phyloP scores from a whole-genome alignment of 352 stramenopile species.

The Aphanomyces cochlioides region DNA sequence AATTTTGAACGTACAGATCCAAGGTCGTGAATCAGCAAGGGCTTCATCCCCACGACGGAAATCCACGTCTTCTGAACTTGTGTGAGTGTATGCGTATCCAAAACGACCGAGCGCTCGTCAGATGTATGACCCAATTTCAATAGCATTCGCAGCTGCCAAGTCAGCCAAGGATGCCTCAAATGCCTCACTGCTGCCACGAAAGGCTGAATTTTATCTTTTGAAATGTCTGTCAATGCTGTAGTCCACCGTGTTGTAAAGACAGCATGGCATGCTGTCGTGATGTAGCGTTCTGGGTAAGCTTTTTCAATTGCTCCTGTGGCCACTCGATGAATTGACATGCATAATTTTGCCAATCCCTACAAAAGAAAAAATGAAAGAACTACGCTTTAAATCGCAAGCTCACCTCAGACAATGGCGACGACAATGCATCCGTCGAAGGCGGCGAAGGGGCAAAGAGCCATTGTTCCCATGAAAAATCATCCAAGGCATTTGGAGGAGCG shows the following conservation, averaged over 20 bases:
- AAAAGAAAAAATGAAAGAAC: conserved; percentile 46
- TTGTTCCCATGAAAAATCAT: not conserved
- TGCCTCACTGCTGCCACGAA: not conserved
- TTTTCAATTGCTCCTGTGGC: conserved; percentile 79
- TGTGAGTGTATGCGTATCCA: conserved; percentile 74
- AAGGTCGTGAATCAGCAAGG: conserved; percentile 66
- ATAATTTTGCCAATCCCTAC: conserved; percentile 66
- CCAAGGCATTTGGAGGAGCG: conserved; percentile 31
- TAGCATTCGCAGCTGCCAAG: not conserved
- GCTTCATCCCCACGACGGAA: conserved; percentile 41
- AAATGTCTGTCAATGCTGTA: not conserved
- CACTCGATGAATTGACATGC: conserved; percentile 82
- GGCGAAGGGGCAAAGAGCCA: conserved; percentile 4
- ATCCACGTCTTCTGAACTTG: conserved; percentile 33
- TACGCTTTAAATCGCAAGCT: conserved; percentile 2
- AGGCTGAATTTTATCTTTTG: not conserved
- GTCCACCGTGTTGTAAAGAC: conserved; percentile 71
- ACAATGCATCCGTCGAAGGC: conserved; percentile 30
- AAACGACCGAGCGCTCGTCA: not conserved
- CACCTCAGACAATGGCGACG: conserved; percentile 2
- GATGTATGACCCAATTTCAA: not conserved
- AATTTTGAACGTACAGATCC: conserved; percentile 41
- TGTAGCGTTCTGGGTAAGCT: conserved; percentile 75
- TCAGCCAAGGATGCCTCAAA: not conserved
- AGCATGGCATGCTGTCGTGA: conserved; percentile 64